Base-by-base conservation (phyloP, 2,329 filamentous ascomycete species). In the Aspergillaceae sp. region DNA sequence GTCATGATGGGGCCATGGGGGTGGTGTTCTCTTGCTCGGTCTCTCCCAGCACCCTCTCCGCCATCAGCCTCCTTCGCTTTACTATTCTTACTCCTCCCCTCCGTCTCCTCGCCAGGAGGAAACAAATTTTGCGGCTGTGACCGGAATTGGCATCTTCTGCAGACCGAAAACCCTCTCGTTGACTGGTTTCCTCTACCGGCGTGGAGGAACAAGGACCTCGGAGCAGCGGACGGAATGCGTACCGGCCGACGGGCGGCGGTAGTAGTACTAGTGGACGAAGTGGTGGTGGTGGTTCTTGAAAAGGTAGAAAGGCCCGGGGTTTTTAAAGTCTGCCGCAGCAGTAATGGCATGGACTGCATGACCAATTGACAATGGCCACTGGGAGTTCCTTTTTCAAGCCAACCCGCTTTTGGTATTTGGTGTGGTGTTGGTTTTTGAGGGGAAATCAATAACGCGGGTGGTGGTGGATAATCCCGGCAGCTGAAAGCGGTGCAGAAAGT, bases 61-160 rank as follows among this genome's bases (percentile, higher is more conserved):
- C 30, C 30, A 5, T 5, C 6, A 6, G 30, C 6, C 8, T 32
- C 6, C 30, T 41, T 61, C 59, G 48, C 56, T 32, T 48, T 50
- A 7, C 45, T 46, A 29, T 52, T 44, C 26, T 52, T 52, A 4
- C 35, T 42, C 37, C 53, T 54, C 5, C 19, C 7, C 27, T 56
- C 51, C 11, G 51, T 19, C 19, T 19, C 53, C 33, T 60, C 61
- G 27, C 55, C 47, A 11, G 50, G 47, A 2, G 62, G 63, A 11
- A 58, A 62, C 27, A 47, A 42, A 30, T 51, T 48, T 19, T 19
- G 19, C 7, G 53, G 52, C n/a, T 61, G 61, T 33, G 48, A 56
- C 41, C 65, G 66, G 45, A 68, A 67, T 48, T 64, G 68, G 37
- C 70, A 73, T 65, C 64, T 66, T 51, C 69, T 44, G 51, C 71